A percentile compares a stretch with the other conserved stretches of the same genome.
Evolutionary conservation across 352 stramenopile genomes (phyloP).

Genomic region (Pythium guiyangense): DNA sequence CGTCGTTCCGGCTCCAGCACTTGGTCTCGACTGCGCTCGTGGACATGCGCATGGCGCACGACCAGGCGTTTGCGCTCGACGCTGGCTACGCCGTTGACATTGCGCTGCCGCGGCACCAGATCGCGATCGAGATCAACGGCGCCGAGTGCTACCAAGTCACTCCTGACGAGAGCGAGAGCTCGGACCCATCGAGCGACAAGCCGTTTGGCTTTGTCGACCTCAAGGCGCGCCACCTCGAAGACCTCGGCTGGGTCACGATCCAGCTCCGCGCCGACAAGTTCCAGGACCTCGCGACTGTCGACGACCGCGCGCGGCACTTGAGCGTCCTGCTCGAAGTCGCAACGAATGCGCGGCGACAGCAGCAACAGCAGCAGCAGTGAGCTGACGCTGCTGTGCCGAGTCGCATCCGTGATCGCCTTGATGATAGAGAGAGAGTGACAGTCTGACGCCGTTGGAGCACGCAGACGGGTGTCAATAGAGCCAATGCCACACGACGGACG

Average conservation of each 20-base stretch:
- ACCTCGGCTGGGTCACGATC: constrained; percentile 66
- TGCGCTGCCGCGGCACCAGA: constrained; percentile 38
- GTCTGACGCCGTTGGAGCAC: too few relatives aligned
- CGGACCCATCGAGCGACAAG: constrained; percentile 19
- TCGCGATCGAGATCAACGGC: constrained; percentile 65
- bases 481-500: background rate
- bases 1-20: constrained; percentile 54
- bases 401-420: background rate
- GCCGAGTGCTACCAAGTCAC: constrained; percentile 44
- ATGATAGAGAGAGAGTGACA: background rate
- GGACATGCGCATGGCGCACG: constrained; percentile 43
- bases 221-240: constrained; percentile 58
- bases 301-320: constrained; percentile 52
- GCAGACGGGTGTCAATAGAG: background rate
- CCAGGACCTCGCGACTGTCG: constrained; percentile 34
- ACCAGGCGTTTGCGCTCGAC: constrained; percentile 21
- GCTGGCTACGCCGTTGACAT: constrained; percentile 57
- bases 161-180: constrained; percentile 7
- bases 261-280: constrained; percentile 54
- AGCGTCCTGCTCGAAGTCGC: constrained; percentile 71
- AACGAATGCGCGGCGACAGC: constrained; percentile 20
- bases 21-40: constrained; percentile 50
- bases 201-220: constrained; percentile 53
- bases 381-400: background rate
- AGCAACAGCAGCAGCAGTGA: background rate